Conservation (phyloP, 2,329 filamentous ascomycete species). For the Fusarium lyarnte region DNA sequence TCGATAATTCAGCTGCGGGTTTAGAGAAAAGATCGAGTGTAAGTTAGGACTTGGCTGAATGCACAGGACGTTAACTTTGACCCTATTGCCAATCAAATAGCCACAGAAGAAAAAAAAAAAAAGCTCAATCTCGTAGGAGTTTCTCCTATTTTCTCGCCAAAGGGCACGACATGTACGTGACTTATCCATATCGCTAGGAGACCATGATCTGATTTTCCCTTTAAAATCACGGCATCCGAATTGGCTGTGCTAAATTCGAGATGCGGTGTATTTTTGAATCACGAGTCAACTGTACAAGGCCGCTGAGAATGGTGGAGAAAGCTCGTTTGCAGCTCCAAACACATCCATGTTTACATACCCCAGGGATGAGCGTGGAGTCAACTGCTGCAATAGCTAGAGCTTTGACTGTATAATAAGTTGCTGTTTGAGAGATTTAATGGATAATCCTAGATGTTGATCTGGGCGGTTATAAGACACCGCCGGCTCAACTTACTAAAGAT, state of each 20-base stretch:
- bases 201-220: slow-evolving; percentile 30
- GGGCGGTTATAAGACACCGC: background rate
- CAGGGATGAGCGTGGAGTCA: slow-evolving; percentile 28
- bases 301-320: slow-evolving; percentile 33
- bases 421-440: slow-evolving; percentile 15
- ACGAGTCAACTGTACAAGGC: slow-evolving; percentile 18
- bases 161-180: background rate
- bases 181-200: background rate
- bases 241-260: slow-evolving; percentile 1
- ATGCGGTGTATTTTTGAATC: slow-evolving; percentile 30
- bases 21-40: background rate
- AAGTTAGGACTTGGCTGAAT: background rate
- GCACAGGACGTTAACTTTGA: background rate
- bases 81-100: background rate
- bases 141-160: slow-evolving; percentile 5
- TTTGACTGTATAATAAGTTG: background rate
- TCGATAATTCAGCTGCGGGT: background rate
- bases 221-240: background rate
- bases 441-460: background rate
- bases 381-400: slow-evolving; percentile 1
- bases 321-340: slow-evolving; percentile 11
- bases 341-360: slow-evolving; percentile 18
- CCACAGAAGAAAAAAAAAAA: background rate
- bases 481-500: background rate
- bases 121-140: background rate